These are phyloP conservation scores for Vachellia pachyceras DNA, from an alignment of 306 rosid genomes.

Conservation along the genomic window DNA sequence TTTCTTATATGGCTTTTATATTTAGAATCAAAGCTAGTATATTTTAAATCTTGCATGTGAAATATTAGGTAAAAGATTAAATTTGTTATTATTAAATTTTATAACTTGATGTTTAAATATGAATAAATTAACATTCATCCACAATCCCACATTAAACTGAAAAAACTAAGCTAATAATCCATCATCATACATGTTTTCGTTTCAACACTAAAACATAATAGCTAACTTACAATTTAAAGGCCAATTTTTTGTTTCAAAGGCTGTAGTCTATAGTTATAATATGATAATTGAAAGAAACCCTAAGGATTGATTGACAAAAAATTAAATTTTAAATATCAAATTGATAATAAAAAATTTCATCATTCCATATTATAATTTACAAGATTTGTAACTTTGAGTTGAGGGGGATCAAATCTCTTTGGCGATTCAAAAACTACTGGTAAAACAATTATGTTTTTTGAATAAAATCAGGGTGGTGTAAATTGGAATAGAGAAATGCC, in stretches of 20 bases:
- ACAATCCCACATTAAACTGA: background rate
- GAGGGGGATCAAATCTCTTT: no score
- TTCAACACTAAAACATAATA: background rate
- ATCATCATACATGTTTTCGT: no score
- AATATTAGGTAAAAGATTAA: no score
- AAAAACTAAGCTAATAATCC: no score
- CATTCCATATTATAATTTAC: background rate
- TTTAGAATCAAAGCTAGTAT: no score
- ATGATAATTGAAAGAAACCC: background rate
- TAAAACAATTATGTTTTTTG: no score
- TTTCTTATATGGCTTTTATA: no score
- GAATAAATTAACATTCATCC: background rate
- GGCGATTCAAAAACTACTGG: background rate
- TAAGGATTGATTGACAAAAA: background rate
- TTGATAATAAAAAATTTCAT: background rate
- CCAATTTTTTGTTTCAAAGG: background rate
- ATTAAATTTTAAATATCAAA: no score
- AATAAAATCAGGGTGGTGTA: conserved; percentile 5
- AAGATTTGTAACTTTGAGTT: background rate
- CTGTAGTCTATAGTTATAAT: no score
- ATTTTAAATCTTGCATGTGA: no score
- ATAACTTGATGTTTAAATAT: background rate
- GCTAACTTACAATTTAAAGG: background rate
- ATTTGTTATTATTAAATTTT: no score
- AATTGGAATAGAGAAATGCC: conserved; percentile 51